Base-by-base conservation (phyloP, 495 filamentous ascomycete species). In the Daldinia concentrica region DNA sequence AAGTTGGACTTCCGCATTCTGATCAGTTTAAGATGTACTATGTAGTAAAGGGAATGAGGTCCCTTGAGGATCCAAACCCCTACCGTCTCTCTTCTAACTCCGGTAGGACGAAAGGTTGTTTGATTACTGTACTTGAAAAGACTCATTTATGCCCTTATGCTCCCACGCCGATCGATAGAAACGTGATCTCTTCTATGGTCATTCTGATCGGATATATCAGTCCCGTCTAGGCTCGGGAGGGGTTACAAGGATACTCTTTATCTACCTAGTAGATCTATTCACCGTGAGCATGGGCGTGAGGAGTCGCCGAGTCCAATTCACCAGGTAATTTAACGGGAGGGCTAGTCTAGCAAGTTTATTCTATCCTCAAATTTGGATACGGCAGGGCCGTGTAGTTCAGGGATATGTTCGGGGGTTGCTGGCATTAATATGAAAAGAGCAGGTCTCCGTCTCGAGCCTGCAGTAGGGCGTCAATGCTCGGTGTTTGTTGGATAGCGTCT, bases 341-440 rank as follows among this genome's bases (percentile, higher is more conserved):
- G 12, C 52, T 26, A 30, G 60, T 64, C 64, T 60, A 72, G 63
- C 27, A 22, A 12, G 43, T 24, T 67, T 55, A 7, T 62, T 67
- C 39, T n/a, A 58, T 45, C 30, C 17, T 29, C 32, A 48, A 55
- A 32, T 56, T 39, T 36, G 27, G 55, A 52, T 27, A 41, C 27
- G 29, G 24, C 27, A 59, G 9, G 17, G 32, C 26, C 34, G 62
- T 39, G 4, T 58, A 36, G 58, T 34, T 30, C 68, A 62, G 48
- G 57, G 62, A 56, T 68, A 61, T 30, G 22, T 15, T 37, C 17
- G 64, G 50, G 50, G 64, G 64, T 64, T 64, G 26, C 54, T 36
- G 56, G 69, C 48, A 64, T 68, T 64, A 50, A 62, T 58, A 69
- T 65, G 55, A 50, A 64, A 71, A 36, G 56, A 66, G 45, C 32